phyloP scores from a whole-genome alignment of 2,329 filamentous ascomycete genomes.

The Fusarium sp. region DNA sequence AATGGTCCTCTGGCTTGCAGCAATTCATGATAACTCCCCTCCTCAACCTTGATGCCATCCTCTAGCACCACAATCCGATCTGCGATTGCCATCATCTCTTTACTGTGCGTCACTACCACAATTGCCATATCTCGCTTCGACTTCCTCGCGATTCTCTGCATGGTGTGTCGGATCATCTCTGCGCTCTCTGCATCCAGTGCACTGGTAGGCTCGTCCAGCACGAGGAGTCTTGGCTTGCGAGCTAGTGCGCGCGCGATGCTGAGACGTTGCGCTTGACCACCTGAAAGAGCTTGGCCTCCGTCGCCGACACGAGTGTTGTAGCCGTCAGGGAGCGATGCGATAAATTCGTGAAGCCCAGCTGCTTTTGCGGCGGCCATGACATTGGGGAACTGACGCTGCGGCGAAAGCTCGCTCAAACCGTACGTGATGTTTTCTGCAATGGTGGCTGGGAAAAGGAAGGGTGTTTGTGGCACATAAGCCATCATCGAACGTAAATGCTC shows the following conservation, averaged over 20 bases:
- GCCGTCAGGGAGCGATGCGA: conserved; percentile 72
- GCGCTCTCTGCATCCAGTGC: conserved; percentile 80
- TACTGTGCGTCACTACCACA: conserved; percentile 84
- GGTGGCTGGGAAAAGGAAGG: conserved; percentile 82
- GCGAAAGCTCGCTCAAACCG: conserved; percentile 71
- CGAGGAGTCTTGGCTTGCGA: conserved; percentile 76
- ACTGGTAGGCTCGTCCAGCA: conserved; percentile 90
- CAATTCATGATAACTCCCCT: conserved; percentile 75
- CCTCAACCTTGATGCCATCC: conserved; percentile 74
- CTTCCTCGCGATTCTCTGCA: conserved; percentile 64
- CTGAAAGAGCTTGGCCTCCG: conserved; percentile 79
- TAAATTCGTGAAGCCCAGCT: conserved; percentile 81
- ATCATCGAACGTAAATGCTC: conserved; percentile 70
- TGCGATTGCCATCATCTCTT: conserved; percentile 87
- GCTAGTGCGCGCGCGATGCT: conserved; percentile 85
- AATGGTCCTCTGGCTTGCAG: conserved; percentile 60
- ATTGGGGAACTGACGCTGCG: conserved; percentile 60
- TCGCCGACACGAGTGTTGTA: conserved; percentile 79
- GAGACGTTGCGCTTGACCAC: conserved; percentile 85
- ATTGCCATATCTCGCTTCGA: conserved; percentile 69
- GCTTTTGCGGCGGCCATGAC: conserved; percentile 66
- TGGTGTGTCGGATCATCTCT: conserved; percentile 71
- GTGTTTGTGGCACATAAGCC: conserved; percentile 77
- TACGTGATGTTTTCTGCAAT: conserved; percentile 88
- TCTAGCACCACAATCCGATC: conserved; percentile 80